Evolutionary conservation across 176 grass and related monocot genomes (phyloP).

Genomic region (Musa acuminata): DNA sequence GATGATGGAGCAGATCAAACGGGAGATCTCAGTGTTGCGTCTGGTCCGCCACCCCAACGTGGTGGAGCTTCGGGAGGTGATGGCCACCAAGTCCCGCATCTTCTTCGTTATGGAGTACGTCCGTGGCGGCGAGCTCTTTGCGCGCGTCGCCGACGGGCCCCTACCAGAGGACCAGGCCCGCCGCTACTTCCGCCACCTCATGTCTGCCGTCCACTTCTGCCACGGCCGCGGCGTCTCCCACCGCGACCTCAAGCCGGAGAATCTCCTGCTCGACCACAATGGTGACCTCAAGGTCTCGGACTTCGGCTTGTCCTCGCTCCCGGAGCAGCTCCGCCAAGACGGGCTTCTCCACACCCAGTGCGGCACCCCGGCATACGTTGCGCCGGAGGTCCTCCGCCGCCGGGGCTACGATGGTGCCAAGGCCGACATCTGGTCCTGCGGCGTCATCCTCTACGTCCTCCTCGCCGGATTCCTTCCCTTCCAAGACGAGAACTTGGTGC

Average conservation of each 20-base stretch:
- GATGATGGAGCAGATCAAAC: conserved; percentile 76
- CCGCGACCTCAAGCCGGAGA: conserved; percentile 93
- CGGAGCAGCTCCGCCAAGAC: conserved; percentile 72
- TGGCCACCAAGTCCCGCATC: background rate
- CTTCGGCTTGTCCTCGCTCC: conserved; percentile 82
- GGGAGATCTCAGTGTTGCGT: conserved; percentile 91
- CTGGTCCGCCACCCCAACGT: conserved; percentile 16
- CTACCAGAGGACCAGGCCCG: background rate
- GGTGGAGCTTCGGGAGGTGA: background rate
- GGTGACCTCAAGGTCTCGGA: conserved; percentile 70
- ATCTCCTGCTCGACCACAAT: conserved; percentile 56
- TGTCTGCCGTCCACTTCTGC: conserved; percentile 78
- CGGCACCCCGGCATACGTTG: conserved; percentile 83
- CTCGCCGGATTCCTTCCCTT: conserved; percentile 58
- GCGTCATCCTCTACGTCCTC: conserved; percentile 16
- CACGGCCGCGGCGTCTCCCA: conserved; percentile 79
- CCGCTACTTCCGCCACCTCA: conserved; percentile 67
- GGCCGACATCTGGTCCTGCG: conserved; percentile 19
- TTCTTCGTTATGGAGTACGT: conserved; percentile 1
- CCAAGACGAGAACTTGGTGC: conserved; percentile 60
- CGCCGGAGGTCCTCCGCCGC: conserved; percentile 73
- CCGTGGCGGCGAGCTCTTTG: background rate
- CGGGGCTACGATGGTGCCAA: conserved; percentile 22
- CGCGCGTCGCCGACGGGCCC: background rate
- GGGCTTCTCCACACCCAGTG: conserved; percentile 90